Conservation (phyloP, 352 stramenopile genomes). For the Phytophthora palmivora region DNA sequence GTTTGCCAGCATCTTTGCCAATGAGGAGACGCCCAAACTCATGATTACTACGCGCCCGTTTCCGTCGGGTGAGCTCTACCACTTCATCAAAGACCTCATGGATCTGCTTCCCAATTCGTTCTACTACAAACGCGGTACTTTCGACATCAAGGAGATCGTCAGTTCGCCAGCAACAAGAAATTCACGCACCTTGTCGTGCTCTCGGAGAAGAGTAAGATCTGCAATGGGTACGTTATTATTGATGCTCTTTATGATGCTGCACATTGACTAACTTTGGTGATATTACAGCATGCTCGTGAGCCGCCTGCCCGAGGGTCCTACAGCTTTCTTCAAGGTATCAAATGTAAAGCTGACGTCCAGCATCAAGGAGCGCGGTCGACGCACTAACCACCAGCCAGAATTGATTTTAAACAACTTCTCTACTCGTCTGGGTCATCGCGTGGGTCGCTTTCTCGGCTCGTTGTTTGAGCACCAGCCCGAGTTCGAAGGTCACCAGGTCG, state of each 20-base stretch:
- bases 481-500: slow-evolving; percentile 98
- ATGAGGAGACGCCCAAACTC: slow-evolving; percentile 96
- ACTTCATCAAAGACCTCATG: slow-evolving; percentile 98
- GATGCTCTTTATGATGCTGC: slow-evolving; percentile 25
- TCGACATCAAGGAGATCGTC: slow-evolving; percentile 94
- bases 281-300: slow-evolving; percentile 88
- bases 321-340: slow-evolving; percentile 99
- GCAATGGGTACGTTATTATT: slow-evolving; percentile 78
- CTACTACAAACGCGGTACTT: slow-evolving; percentile 97
- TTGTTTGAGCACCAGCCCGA: slow-evolving; percentile 97
- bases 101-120: slow-evolving; percentile 98
- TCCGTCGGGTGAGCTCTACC: slow-evolving; percentile 96
- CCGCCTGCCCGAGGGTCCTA: slow-evolving; percentile 94
- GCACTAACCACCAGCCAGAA: slow-evolving; percentile 95
- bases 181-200: slow-evolving; percentile 99
- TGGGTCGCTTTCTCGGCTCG: slow-evolving; percentile 97
- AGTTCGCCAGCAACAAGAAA: slow-evolving; percentile 96
- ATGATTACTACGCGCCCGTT: slow-evolving; percentile 98
- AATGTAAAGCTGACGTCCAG: slow-evolving; percentile 96
- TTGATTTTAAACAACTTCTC: slow-evolving; percentile 99
- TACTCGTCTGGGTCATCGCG: slow-evolving; percentile 97
- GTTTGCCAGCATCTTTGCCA: slow-evolving; percentile 97
- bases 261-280: slow-evolving; percentile 51
- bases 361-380: slow-evolving; percentile 94
- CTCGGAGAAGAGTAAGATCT: slow-evolving; percentile 96